Conservation (phyloP, 148 eudicot species). For the Heliosperma pusillum region DNA sequence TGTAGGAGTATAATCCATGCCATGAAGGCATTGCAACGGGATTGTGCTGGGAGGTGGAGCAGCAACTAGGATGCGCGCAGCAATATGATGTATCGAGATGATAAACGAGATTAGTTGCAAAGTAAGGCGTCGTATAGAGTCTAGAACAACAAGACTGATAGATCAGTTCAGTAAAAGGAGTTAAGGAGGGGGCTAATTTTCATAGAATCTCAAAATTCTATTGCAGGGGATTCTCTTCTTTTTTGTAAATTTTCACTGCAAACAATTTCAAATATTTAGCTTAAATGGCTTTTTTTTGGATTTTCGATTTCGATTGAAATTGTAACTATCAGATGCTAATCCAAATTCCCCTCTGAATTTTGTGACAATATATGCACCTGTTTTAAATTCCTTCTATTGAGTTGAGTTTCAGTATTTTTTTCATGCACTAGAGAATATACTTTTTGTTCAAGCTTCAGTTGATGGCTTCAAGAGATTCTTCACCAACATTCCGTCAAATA, state of each 20-base stretch:
- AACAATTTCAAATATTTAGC: slow-evolving; percentile 34
- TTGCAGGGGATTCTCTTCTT: slow-evolving; percentile 39
- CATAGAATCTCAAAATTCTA: slow-evolving; percentile 22
- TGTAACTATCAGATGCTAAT: slow-evolving; percentile 32
- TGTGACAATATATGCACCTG: not conserved
- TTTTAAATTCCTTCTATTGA: not conserved
- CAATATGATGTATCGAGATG: slow-evolving; percentile 35
- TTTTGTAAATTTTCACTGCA: slow-evolving; percentile 47
- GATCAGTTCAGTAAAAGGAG: slow-evolving; percentile 11
- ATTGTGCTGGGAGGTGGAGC: slow-evolving; percentile 85
- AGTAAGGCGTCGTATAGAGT: slow-evolving; percentile 11
- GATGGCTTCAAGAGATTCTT: too few species aligned
- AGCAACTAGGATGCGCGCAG: slow-evolving; percentile 55
- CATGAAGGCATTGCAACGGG: slow-evolving; percentile 83
- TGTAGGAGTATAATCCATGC: slow-evolving; percentile 71
- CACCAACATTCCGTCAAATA: too few species aligned
- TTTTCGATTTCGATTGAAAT: slow-evolving; percentile 17
- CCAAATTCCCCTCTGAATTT: slow-evolving; percentile 24
- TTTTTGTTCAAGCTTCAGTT: too few species aligned
- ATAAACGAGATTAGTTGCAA: slow-evolving; percentile 14
- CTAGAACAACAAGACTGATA: slow-evolving; percentile 22
- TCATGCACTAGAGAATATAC: too few species aligned
- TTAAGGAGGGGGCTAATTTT: slow-evolving; percentile 23
- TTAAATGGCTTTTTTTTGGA: slow-evolving; percentile 13
- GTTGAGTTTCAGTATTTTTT: too few species aligned